Conservation (phyloP, 352 stramenopile genomes). For the Aphanomyces invadans region DNA sequence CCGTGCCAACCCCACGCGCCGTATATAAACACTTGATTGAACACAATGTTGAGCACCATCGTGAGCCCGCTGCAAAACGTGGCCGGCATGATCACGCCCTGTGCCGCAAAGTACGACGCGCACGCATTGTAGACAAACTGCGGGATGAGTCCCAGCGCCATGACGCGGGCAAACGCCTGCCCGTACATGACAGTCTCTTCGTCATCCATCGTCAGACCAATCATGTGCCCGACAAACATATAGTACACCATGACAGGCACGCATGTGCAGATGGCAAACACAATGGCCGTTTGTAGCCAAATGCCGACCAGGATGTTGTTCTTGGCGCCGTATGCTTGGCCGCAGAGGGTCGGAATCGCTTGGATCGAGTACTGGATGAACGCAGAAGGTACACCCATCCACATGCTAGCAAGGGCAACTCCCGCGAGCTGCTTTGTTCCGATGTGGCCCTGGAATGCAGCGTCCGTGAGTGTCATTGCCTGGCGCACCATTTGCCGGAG, state of each 20-base stretch:
- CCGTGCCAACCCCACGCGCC: constrained; percentile 32
- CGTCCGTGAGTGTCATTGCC: constrained; percentile 42
- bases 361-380: constrained; percentile 47
- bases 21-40: constrained; percentile 44
- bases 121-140: constrained; percentile 39
- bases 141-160: constrained; percentile 35
- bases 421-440: constrained; percentile 41
- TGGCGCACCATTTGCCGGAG: constrained; percentile 40
- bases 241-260: constrained; percentile 43
- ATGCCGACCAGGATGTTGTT: constrained; percentile 43
- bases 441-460: constrained; percentile 39
- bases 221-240: constrained; percentile 38
- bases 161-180: constrained; percentile 33
- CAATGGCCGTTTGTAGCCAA: constrained; percentile 45
- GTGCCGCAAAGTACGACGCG: constrained; percentile 36
- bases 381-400: constrained; percentile 40
- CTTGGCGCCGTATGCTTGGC: constrained; percentile 43
- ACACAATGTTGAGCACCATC: constrained; percentile 35
- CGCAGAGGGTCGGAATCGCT: constrained; percentile 45
- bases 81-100: constrained; percentile 41
- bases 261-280: constrained; percentile 31
- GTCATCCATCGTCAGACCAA: constrained; percentile 40
- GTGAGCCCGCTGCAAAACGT: constrained; percentile 37
- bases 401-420: constrained; percentile 38
- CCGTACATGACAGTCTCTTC: constrained; percentile 34